Evolutionary conservation across 495 filamentous ascomycete genomes (phyloP).

Genomic region (Aspergillus bertholletiae): DNA sequence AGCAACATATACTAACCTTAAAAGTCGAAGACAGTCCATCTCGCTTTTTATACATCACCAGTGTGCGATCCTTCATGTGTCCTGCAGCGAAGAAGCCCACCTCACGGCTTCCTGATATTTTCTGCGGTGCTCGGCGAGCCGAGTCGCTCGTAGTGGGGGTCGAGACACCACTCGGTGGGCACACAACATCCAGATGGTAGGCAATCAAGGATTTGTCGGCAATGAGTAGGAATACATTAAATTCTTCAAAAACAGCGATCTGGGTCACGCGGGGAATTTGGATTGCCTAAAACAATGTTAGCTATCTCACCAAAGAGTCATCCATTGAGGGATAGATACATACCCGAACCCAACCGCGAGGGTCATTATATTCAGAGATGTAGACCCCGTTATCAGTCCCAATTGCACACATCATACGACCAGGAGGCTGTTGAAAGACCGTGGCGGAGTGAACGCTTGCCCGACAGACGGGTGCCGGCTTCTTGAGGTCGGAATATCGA

Average conservation of each 20-base stretch:
- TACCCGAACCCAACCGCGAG: constrained; percentile 84
- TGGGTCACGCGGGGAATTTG: constrained; percentile 76
- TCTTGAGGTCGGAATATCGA: constrained; percentile 58
- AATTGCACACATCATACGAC: constrained; percentile 86
- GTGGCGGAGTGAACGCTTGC: constrained; percentile 91
- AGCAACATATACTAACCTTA: constrained; percentile 51
- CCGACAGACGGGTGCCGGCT: constrained; percentile 73
- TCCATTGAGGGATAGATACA: constrained; percentile 16
- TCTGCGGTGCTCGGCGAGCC: constrained; percentile 77
- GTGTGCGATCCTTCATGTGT: constrained; percentile 90
- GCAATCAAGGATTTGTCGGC: constrained; percentile 89
- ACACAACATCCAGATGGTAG: constrained; percentile 88
- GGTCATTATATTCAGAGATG: constrained; percentile 78
- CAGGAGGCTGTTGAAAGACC: constrained; percentile 69
- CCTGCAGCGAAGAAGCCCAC: constrained; percentile 95
- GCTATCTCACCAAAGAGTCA: constrained; percentile 4
- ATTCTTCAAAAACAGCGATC: constrained; percentile 92
- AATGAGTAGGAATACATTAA: constrained; percentile 85
- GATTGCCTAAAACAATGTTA: constrained; percentile 56
- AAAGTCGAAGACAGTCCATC: constrained; percentile 89
- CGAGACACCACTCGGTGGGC: constrained; percentile 63
- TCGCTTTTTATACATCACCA: constrained; percentile 96
- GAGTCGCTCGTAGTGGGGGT: constrained; percentile 53
- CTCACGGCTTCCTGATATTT: constrained; percentile 80
- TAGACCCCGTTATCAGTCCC: constrained; percentile 95